These are phyloP conservation scores for Penicillium atrosanguineum DNA, from an alignment of 495 filamentous ascomycete species.

Conservation along the genomic window DNA sequence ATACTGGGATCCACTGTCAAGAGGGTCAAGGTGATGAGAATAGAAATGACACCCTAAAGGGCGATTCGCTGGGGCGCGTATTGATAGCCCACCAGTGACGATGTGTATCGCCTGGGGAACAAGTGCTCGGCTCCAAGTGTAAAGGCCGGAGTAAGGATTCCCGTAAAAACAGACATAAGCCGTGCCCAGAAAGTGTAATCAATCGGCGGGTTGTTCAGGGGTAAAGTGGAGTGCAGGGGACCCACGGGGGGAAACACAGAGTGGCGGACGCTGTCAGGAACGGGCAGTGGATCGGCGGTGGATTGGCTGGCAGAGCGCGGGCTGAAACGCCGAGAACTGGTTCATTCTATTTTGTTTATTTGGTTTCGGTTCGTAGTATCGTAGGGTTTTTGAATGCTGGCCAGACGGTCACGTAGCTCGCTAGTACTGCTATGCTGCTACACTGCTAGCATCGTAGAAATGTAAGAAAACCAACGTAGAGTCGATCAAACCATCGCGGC, in stretches of 20 bases:
- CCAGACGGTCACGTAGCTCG: no score
- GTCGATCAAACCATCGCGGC: neutral
- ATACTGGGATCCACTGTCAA: neutral
- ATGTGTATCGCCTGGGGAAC: neutral
- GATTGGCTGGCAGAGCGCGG: conserved; percentile 12
- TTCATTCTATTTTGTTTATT: neutral
- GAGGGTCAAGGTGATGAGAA: conserved; percentile 3
- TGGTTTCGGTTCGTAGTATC: neutral
- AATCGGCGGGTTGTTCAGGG: conserved; percentile 28
- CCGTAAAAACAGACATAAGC: neutral
- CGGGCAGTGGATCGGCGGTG: conserved; percentile 23
- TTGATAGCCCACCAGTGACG: neutral
- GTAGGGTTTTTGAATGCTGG: no score
- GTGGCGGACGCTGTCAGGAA: conserved; percentile 19
- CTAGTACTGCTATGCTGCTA: no score
- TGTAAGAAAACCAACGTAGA: neutral
- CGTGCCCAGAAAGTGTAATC: conserved; percentile 14
- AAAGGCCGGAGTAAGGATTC: conserved; percentile 16
- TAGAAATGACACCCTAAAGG: neutral
- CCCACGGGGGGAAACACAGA: conserved; percentile 5
- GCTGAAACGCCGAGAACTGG: conserved; percentile 10
- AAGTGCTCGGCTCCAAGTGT: conserved; percentile 1
- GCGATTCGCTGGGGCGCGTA: neutral
- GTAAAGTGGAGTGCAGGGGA: conserved; percentile 23
- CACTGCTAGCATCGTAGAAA: no score